Conservation (phyloP, 73 alveolate species). For the Paramecium sexaurelia region DNA sequence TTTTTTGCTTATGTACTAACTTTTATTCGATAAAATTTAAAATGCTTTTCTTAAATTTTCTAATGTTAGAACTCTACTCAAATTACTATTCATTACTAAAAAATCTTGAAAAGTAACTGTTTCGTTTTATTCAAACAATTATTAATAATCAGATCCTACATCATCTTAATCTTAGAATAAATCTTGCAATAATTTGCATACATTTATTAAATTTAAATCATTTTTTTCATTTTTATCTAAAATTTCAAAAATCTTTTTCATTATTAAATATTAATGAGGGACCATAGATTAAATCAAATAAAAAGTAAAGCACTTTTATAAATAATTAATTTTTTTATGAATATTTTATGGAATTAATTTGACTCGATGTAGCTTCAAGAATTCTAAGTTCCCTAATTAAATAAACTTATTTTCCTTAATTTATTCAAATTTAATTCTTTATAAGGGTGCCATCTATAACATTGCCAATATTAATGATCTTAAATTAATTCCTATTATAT, state of each 20-base stretch:
- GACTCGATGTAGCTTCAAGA: neutral
- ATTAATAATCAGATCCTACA: neutral
- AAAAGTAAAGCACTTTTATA: neutral
- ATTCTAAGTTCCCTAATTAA: neutral
- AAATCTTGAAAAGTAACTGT: neutral
- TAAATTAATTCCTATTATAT: neutral
- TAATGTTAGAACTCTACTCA: neutral
- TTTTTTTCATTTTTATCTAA: neutral
- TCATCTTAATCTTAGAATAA: neutral
- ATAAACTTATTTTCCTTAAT: neutral
- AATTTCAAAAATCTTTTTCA: neutral
- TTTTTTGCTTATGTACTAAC: neutral
- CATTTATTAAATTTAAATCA: too few relatives aligned
- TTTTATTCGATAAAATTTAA: neutral
- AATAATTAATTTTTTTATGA: neutral
- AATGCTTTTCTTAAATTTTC: neutral
- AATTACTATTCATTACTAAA: neutral
- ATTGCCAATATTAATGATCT: neutral
- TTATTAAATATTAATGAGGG: neutral
- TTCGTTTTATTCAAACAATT: neutral
- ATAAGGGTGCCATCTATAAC: neutral
- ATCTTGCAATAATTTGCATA: neutral
- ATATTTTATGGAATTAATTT: neutral
- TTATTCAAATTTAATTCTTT: neutral
- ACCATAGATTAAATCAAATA: neutral